Conservation (phyloP, 2,329 filamentous ascomycete species). For the Colletotrichum sp. region DNA sequence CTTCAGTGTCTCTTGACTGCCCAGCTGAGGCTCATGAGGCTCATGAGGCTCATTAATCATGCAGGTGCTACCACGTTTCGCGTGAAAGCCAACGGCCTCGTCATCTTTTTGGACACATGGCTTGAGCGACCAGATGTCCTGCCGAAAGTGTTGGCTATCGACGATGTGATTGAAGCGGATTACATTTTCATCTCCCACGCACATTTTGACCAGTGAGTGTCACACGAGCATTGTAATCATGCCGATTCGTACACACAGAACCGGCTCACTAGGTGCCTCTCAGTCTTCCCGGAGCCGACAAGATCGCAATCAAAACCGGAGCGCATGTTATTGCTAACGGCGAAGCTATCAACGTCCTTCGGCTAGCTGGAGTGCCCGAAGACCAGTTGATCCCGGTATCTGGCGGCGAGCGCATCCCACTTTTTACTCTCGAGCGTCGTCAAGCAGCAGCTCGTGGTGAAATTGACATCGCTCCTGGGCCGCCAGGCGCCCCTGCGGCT, state of each 20-base stretch:
- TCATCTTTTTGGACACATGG: not conserved
- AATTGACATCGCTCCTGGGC: not conserved
- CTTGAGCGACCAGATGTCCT: not conserved
- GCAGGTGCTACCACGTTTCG: not conserved
- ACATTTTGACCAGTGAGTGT: conserved; percentile 27
- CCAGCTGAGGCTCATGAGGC: not conserved
- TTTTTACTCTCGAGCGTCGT: not conserved
- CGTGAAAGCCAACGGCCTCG: not conserved
- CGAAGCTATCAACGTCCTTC: not conserved
- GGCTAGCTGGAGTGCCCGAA: not conserved
- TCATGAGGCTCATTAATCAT: not conserved
- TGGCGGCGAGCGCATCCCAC: not conserved
- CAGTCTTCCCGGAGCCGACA: not conserved
- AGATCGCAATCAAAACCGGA: not conserved
- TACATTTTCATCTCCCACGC: conserved; percentile 31
- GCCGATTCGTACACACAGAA: not conserved
- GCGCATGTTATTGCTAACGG: not conserved
- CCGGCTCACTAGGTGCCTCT: not conserved
- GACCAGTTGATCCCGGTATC: not conserved
- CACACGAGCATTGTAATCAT: not conserved
- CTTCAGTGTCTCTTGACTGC: not conserved
- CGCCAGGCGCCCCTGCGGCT: not conserved
- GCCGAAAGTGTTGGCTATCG: conserved; percentile 3
- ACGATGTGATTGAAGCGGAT: conserved; percentile 26
- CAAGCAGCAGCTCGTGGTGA: not conserved